phyloP scores from a whole-genome alignment of 2,329 filamentous ascomycete species.

The Reticulascus tulasneorum region DNA sequence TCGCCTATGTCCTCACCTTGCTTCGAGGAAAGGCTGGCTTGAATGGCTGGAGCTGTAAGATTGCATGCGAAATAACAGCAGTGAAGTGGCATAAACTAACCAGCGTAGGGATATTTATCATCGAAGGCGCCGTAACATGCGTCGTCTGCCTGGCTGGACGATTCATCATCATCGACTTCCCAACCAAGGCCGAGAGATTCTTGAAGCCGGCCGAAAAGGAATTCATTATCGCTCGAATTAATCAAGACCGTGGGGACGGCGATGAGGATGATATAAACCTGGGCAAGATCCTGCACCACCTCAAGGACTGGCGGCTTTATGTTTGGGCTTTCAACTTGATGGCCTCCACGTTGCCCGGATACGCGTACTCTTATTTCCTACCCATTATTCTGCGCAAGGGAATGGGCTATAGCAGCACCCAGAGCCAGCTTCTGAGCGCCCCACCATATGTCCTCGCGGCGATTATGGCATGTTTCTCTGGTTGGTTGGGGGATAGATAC shows the following conservation, averaged over 20 bases:
- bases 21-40: conserved; percentile 3
- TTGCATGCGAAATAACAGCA: background rate
- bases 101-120: conserved; percentile 11
- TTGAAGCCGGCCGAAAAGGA: conserved; percentile 17
- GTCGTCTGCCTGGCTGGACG: conserved; percentile 20
- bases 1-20: conserved; percentile 8
- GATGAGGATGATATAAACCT: conserved; percentile 20
- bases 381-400: conserved; percentile 30
- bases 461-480: conserved; percentile 13
- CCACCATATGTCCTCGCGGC: conserved; percentile 20
- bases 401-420: conserved; percentile 28
- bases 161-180: conserved; percentile 20
- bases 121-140: conserved; percentile 21
- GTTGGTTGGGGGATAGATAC: conserved; percentile 18
- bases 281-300: conserved; percentile 19
- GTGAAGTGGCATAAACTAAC: background rate
- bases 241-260: conserved; percentile 17
- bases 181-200: conserved; percentile 18
- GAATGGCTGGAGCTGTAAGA: conserved; percentile 14
- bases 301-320: conserved; percentile 31
- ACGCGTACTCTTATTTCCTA: conserved; percentile 31
- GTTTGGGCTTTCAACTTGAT: conserved; percentile 29
- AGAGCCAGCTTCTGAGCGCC: conserved; percentile 23
- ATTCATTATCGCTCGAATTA: conserved; percentile 29
- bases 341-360: conserved; percentile 24